Conservation (phyloP, 2,329 filamentous ascomycete species). For the Chrysoporthe austroafricana region DNA sequence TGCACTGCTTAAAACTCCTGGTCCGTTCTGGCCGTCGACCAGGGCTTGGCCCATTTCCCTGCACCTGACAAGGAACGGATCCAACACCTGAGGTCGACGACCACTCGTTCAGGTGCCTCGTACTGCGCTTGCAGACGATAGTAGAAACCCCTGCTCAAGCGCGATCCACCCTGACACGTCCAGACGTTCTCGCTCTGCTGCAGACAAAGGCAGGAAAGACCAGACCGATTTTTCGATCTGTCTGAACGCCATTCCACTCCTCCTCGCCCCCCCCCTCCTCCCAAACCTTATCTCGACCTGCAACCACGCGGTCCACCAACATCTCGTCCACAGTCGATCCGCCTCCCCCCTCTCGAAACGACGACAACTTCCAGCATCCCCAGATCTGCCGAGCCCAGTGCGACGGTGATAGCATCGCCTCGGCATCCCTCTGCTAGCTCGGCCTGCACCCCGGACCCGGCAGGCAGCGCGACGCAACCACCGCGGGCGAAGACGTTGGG, state of each 20-base stretch:
- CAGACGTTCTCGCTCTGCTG: conserved; percentile 6
- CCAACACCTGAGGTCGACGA: background rate
- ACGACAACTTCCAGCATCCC: background rate
- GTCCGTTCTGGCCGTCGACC: background rate
- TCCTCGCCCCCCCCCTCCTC: background rate
- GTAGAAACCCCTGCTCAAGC: conserved; percentile 7
- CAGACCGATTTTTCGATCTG: conserved; percentile 9
- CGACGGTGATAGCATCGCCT: background rate
- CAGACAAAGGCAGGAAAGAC: conserved; percentile 8
- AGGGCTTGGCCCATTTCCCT: background rate
- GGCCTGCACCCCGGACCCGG: background rate
- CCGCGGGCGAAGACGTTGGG: conserved; percentile 14
- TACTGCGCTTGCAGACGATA: background rate
- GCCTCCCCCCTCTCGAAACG: background rate
- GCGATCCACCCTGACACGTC: conserved; percentile 10
- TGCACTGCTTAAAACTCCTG: background rate
- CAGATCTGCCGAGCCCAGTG: background rate
- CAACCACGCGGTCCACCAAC: conserved; percentile 4
- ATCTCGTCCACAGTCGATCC: background rate
- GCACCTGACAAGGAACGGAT: background rate
- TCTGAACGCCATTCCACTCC: background rate
- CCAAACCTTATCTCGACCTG: conserved; percentile 19
- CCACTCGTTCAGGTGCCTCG: background rate
- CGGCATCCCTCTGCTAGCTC: background rate
- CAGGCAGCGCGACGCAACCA: conserved; percentile 5